Evolutionary conservation across 768 basidiomycete species (phyloP), one percentile per base, ranked within the genome.

Genomic region (Naganishia kalamii): DNA sequence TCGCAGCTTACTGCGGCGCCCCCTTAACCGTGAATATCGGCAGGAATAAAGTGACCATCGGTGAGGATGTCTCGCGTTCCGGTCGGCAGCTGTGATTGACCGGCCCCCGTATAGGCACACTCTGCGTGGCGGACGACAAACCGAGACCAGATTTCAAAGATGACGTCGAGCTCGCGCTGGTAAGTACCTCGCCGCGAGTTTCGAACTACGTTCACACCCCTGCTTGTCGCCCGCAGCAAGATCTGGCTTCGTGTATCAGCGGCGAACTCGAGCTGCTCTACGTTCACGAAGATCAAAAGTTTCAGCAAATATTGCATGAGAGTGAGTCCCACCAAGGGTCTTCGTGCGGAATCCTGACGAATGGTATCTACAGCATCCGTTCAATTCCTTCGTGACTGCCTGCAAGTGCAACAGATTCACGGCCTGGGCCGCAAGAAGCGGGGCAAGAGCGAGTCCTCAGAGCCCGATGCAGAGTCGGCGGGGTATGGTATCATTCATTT

Each of bases 261-360:
- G 70, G 69, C 60, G 76, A 77, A 69, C 69, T 77, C 12, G 76
- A 77, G 61, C 66, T 74, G 29, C 62, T 74, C 6, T 73, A 74
- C 49, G 71, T 63, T 49, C 72, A 75, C 37, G 67, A 67, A 62
- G 70, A 73, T n/a, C 67, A 70, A 6, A 60, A 71, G 30, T 67
- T 71, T 15, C 68, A 66, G 49, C 70, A 73, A 23, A 72, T 73
- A 62, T 48, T 77, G 52, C 76, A 77, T 62, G 74, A 77, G 35
- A 57, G 54, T 57, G 27, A 40, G 54, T 57, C 19, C 32, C 7
- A 50, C 23, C 15, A 1, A 17, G n/a, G 5, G 17, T 3, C 33
- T 13, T 23, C 54, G 3, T 15, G n/a, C 1, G 37, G 35, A 57
- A 3, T n/a, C n/a, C 48, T 49, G 48, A 49, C 27, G 3, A 27